Percentiles rank a stretch among this genome's conserved stretches.
phyloP scores from a whole-genome alignment of 2,329 filamentous ascomycete genomes.

The Amphichorda felina region DNA sequence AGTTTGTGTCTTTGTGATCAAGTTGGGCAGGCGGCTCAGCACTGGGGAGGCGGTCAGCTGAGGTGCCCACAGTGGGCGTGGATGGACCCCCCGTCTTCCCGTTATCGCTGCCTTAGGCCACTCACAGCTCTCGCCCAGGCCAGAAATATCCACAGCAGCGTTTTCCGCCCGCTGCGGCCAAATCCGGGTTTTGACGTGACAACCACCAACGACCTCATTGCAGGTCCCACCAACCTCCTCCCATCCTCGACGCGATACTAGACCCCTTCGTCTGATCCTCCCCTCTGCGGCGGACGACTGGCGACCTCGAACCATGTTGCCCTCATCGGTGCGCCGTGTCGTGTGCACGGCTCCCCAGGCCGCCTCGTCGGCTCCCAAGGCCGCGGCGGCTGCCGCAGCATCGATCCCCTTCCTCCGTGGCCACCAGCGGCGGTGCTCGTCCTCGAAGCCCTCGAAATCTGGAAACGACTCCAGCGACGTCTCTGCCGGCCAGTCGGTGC shows the following conservation, averaged over 20 bases:
- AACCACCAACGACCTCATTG: conserved; percentile 2
- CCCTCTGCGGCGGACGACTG: background rate
- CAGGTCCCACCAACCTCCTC: conserved; percentile 7
- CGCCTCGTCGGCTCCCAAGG: conserved; percentile 27
- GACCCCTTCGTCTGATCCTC: conserved; percentile 1
- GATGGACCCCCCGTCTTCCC: conserved; percentile 2
- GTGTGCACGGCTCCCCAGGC: conserved; percentile 30
- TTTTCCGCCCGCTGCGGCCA: conserved; percentile 13
- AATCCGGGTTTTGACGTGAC: conserved; percentile 17
- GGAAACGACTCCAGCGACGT: conserved; percentile 41
- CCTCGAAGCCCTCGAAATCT: conserved; percentile 51
- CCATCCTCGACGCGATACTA: conserved; percentile 3
- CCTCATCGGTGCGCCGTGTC: conserved; percentile 43
- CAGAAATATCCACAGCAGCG: conserved; percentile 1
- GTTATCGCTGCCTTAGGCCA: conserved; percentile 24
- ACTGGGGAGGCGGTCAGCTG: background rate
- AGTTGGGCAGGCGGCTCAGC: too few species aligned
- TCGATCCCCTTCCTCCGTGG: conserved; percentile 22
- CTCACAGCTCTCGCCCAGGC: conserved; percentile 5
- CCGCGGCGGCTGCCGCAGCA: conserved; percentile 18
- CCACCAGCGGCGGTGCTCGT: conserved; percentile 45
- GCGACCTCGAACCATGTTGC: conserved; percentile 17
- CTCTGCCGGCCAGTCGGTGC: conserved; percentile 34
- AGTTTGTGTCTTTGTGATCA: too few species aligned
- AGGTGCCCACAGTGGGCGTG: background rate